phyloP scores from a whole-genome alignment of 495 filamentous ascomycete species.

The Aspergillus homomorphus region DNA sequence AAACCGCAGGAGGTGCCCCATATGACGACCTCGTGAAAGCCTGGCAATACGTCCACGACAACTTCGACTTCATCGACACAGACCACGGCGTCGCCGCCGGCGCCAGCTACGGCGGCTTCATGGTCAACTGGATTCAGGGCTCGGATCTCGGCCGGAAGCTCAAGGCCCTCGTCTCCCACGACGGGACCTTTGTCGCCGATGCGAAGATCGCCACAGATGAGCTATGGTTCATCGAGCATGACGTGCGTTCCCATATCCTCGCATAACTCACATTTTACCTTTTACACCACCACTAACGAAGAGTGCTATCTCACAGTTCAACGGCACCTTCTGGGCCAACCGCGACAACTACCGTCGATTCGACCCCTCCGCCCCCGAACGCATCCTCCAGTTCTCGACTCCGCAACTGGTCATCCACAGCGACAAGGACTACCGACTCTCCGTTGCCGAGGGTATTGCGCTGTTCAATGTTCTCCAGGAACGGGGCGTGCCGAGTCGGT shows the following conservation, averaged over 20 bases:
- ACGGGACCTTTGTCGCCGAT: conserved; percentile 45
- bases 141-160: conserved; percentile 50
- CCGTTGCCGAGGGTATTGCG: conserved; percentile 40
- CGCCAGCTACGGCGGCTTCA: conserved; percentile 52
- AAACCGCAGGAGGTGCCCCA: conserved; percentile 36
- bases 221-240: conserved; percentile 43
- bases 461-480: conserved; percentile 50
- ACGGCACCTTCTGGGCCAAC: conserved; percentile 43
- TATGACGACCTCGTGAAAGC: conserved; percentile 54
- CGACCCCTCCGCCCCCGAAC: conserved; percentile 39
- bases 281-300: background rate
- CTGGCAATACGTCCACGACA: conserved; percentile 48
- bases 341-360: conserved; percentile 43
- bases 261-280: conserved; percentile 17
- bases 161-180: conserved; percentile 50
- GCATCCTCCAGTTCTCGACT: conserved; percentile 37
- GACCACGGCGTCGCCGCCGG: conserved; percentile 47
- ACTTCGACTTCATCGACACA: conserved; percentile 50
- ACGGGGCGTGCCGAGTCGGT: conserved; percentile 54
- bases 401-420: conserved; percentile 50
- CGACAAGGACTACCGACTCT: conserved; percentile 42
- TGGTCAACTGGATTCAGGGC: conserved; percentile 59
- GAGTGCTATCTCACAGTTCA: conserved; percentile 26
- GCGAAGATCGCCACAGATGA: conserved; percentile 48
- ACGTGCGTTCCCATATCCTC: conserved; percentile 19